A percentile compares a stretch with the other conserved stretches of the same genome.
phyloP scores from a whole-genome alignment of 2,329 filamentous ascomycete species.

The Neoascochyta sp. region DNA sequence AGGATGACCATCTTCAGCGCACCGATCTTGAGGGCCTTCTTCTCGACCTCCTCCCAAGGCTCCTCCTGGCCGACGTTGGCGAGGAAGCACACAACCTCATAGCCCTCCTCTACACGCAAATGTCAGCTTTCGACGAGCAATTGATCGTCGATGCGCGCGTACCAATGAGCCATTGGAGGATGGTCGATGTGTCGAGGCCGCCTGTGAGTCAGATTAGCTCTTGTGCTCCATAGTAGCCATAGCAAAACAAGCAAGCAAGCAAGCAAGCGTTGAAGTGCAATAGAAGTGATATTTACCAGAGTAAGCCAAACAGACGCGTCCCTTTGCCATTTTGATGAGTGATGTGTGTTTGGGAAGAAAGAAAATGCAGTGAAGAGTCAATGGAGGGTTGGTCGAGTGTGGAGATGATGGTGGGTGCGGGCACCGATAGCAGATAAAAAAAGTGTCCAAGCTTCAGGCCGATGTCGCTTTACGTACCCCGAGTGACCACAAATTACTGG shows the following conservation, averaged over 20 bases:
- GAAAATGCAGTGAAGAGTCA: conserved; percentile 13
- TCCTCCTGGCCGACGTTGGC: conserved; percentile 60
- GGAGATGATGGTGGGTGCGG: conserved; percentile 9
- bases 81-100: conserved; percentile 61
- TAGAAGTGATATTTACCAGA: conserved; percentile 33
- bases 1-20: conserved; percentile 60
- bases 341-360: conserved; percentile 4
- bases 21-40: conserved; percentile 68
- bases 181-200: conserved; percentile 58
- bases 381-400: conserved; percentile 14
- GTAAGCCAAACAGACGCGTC: conserved; percentile 50
- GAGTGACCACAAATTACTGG: too few relatives aligned
- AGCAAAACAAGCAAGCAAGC: too few relatives aligned
- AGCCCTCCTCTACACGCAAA: conserved; percentile 46
- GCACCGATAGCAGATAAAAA: conserved; percentile 19
- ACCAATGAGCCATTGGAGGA: conserved; percentile 38
- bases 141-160: conserved; percentile 6
- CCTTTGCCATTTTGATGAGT: conserved; percentile 33
- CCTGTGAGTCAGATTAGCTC: conserved; percentile 38
- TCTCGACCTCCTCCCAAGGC: conserved; percentile 54
- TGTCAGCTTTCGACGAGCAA: conserved; percentile 8
- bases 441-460: conserved; percentile 16
- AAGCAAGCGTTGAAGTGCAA: conserved; percentile 1
- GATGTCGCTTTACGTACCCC: too few relatives aligned
- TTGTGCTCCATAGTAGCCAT: too few relatives aligned